Base-by-base conservation (phyloP, 1,139 yeast genomes). In the Zhuliangozyma blackwelliae region DNA sequence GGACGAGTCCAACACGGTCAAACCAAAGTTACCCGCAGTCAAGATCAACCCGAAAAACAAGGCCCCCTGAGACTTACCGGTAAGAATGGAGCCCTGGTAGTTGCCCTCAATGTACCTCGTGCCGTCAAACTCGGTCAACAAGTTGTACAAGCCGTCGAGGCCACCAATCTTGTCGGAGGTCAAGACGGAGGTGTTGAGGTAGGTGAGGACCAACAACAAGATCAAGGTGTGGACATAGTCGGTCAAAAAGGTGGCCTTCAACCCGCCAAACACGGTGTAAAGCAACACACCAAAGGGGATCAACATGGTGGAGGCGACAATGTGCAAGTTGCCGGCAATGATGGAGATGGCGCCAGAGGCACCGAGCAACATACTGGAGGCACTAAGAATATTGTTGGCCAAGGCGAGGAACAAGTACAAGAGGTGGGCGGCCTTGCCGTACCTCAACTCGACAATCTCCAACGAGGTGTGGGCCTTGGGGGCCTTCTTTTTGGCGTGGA, bases 231-330 rank as follows among this genome's bases (percentile, higher is more conserved):
- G 68, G 7, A 59, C 59, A 40, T 51, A 63, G 42, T 63, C 68
- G 19, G 68, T 63, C 32, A 63, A 55, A 38, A 65, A 66, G 2
- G 72, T 66, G 10, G 72, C 65, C 41, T 62, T 64, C 39, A 67
- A 54, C 2, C 72, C 72, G 20, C 71, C 72, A 39, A 63, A 59
- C n/a, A 61, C 51, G 3, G 72, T 65, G 44, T 63, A 63, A 27
- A 59, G 40, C 28, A 63, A 43, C 11, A 64, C 68, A 5, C 68
- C 67, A 44, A 63, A 59, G n/a, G 68, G 68, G 35, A 63, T 58
- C 35, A 64, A 51, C 55, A 61, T 50, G 8, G 63, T 55, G 32
- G 59, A 51, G 8, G 65, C 65, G 28, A 53, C 65, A 34, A 57
- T 53, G 35, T 64, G 60, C 32, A 63, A 45, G 36, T 61, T 55